Evolutionary conservation across 495 filamentous ascomycete species (phyloP).

Genomic region (Chaetomidium leptoderma): DNA sequence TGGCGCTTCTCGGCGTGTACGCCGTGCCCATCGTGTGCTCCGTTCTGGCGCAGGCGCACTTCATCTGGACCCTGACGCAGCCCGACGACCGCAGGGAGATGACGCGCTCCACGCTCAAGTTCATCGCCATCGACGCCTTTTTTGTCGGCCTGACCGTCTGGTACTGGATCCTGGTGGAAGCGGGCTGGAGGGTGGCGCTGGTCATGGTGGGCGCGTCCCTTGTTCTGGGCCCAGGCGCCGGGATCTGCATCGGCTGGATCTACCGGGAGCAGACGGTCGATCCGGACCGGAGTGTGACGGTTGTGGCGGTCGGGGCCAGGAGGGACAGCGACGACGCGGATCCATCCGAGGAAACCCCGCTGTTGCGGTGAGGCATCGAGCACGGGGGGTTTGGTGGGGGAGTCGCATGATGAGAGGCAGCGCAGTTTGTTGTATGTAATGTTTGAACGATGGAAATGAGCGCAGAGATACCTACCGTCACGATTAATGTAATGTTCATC

Average conservation of each 20-base stretch:
- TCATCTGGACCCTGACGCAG: slow-evolving; percentile 31
- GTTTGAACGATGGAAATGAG: slow-evolving; percentile 10
- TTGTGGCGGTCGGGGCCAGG: slow-evolving; percentile 29
- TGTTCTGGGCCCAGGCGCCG: slow-evolving; percentile 38
- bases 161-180: slow-evolving; percentile 42
- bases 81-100: slow-evolving; percentile 38
- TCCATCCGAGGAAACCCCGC: slow-evolving; percentile 30
- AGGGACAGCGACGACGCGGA: slow-evolving; percentile 7
- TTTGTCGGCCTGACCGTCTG: slow-evolving; percentile 36
- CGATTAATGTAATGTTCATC: slow-evolving; percentile 4
- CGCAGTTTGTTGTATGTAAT: slow-evolving; percentile 4
- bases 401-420: background rate
- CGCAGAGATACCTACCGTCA: background rate
- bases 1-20: slow-evolving; percentile 31
- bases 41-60: slow-evolving; percentile 27
- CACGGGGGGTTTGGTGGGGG: background rate
- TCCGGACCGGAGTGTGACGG: slow-evolving; percentile 29
- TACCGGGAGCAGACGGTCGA: slow-evolving; percentile 35
- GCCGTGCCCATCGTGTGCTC: slow-evolving; percentile 35
- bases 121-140: slow-evolving; percentile 34
- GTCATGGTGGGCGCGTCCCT: slow-evolving; percentile 29
- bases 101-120: slow-evolving; percentile 35
- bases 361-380: slow-evolving; percentile 23
- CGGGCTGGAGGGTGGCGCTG: slow-evolving; percentile 29
- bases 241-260: slow-evolving; percentile 36